Base-by-base conservation (phyloP, 2,329 filamentous ascomycete genomes). In the Paecilomyces dactylethromorphus region DNA sequence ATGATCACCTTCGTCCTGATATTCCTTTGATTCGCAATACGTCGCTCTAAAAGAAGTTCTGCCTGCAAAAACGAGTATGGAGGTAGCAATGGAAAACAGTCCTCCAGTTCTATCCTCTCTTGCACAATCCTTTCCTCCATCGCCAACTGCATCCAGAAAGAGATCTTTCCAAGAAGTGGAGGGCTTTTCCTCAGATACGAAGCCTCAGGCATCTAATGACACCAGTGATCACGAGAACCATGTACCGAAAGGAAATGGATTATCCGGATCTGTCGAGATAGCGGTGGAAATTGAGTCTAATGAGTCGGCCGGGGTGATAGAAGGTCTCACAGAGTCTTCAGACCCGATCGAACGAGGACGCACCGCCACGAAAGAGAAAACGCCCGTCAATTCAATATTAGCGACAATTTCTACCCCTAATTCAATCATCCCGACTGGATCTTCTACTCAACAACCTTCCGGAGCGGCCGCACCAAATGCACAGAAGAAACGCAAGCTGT, bases 401-500 rank as follows among this genome's bases (percentile, higher is more conserved):
- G 26, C 22, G 22, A 29, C 26, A 8, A 24, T 52, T 24, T 52
- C 50, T 2, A 24, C 50, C 6, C 50, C 50, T 5, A 52, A 52
- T 29, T 24, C 26, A 15, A 52, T 13, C 50, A 24, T 18, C 11
- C 49, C 49, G 11, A 26, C 49, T 12, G 49, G 21, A 52, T 13
- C 50, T 2, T 56, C 59, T 4, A 31, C 60, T 8, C 50, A 53
- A 1, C 57, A 65, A 10, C 52, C 58, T 4, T 60, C 65, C 15
- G 45, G 57, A 12, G 54, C 59, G 0, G 64, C 65, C 2, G 59
- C 64, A 3, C 31, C 65, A 11, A 56, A 22, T 33, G 54, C 61
- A 12, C 62, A 58, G n/a, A 74, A 75, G 61, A 74, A 67, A 60
- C 61, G 65, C 18, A 74, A 72, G 60, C 54, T 74, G 29, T 71